Evolutionary conservation across 805 yeast genomes (phyloP).

Genomic region (Kluyveromyces wickerhamii): DNA sequence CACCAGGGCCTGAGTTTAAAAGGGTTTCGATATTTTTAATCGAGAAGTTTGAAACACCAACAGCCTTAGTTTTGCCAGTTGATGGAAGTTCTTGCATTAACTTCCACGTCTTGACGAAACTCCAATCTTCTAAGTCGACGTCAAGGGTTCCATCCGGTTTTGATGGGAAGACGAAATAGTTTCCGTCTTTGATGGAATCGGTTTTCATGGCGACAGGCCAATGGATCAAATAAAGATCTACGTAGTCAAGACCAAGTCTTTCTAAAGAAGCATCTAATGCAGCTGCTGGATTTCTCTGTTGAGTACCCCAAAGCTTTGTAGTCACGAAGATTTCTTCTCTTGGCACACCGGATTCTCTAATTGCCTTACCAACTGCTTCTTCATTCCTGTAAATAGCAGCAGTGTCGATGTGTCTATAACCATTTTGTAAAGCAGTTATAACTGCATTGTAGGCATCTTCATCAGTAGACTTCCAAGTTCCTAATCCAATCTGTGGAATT

Average conservation of each 20-base stretch:
- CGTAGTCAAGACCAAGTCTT: slow-evolving; percentile 63
- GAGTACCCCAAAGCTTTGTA: slow-evolving; percentile 58
- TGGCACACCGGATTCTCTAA: slow-evolving; percentile 50
- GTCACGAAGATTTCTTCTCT: slow-evolving; percentile 62
- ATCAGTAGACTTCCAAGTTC: slow-evolving; percentile 59
- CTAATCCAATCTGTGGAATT: slow-evolving; percentile 65
- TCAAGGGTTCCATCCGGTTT: slow-evolving; percentile 33
- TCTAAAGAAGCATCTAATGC: slow-evolving; percentile 53
- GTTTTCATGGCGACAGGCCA: slow-evolving; percentile 63
- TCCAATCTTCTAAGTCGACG: slow-evolving; percentile 31
- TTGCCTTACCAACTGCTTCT: slow-evolving; percentile 50
- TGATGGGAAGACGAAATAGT: slow-evolving; percentile 28
- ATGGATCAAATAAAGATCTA: slow-evolving; percentile 72
- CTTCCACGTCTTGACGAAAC: slow-evolving; percentile 52
- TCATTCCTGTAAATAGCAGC: slow-evolving; percentile 67
- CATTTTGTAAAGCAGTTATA: slow-evolving; percentile 48
- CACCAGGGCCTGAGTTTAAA: slow-evolving; percentile 40
- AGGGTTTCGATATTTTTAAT: slow-evolving; percentile 43
- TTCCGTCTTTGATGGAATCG: slow-evolving; percentile 32
- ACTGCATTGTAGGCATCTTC: slow-evolving; percentile 53
- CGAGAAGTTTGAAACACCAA: slow-evolving; percentile 75
- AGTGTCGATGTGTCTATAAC: slow-evolving; percentile 73
- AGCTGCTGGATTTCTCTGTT: slow-evolving; percentile 39
- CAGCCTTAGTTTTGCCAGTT: slow-evolving; percentile 46
- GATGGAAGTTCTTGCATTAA: slow-evolving; percentile 50